phyloP scores from a whole-genome alignment of 2,329 filamentous ascomycete genomes.

The Pestalotiopsis sp. region DNA sequence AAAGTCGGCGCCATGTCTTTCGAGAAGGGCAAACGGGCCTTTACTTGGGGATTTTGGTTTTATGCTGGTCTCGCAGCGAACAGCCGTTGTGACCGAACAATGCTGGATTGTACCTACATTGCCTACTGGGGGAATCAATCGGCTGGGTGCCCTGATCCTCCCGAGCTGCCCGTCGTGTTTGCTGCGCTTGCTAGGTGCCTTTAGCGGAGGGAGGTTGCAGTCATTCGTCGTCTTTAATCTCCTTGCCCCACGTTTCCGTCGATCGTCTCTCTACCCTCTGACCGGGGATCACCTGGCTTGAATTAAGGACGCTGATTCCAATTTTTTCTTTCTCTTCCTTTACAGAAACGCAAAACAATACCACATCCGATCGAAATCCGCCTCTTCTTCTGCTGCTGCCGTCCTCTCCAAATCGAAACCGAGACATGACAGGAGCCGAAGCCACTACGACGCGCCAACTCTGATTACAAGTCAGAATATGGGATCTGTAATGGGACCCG shows the following conservation, averaged over 20 bases:
- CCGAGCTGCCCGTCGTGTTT: background rate
- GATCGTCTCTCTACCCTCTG: constrained; percentile 8
- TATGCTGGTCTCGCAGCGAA: background rate
- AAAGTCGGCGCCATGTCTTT: background rate
- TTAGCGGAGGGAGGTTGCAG: constrained; percentile 1
- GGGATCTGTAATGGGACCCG: constrained; percentile 21
- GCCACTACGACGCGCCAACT: constrained; percentile 18
- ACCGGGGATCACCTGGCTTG: background rate
- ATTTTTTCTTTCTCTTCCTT: constrained; percentile 6
- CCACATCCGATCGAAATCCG: constrained; percentile 16
- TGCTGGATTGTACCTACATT: background rate
- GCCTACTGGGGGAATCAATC: background rate
- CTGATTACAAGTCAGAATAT: constrained; percentile 15
- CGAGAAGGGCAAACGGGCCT: background rate
- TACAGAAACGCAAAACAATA: constrained; percentile 24
- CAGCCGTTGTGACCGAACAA: background rate
- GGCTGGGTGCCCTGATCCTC: background rate
- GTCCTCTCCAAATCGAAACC: constrained; percentile 16
- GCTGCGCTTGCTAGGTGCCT: background rate
- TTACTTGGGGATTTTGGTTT: background rate
- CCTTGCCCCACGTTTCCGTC: constrained; percentile 10
- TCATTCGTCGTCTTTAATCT: constrained; percentile 12
- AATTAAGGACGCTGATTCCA: constrained; percentile 6
- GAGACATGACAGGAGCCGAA: constrained; percentile 22
- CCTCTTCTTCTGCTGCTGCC: constrained; percentile 24